These are phyloP conservation scores for Sphenostylis stenocarpa DNA, from an alignment of 306 rosid species.

Conservation along the genomic window DNA sequence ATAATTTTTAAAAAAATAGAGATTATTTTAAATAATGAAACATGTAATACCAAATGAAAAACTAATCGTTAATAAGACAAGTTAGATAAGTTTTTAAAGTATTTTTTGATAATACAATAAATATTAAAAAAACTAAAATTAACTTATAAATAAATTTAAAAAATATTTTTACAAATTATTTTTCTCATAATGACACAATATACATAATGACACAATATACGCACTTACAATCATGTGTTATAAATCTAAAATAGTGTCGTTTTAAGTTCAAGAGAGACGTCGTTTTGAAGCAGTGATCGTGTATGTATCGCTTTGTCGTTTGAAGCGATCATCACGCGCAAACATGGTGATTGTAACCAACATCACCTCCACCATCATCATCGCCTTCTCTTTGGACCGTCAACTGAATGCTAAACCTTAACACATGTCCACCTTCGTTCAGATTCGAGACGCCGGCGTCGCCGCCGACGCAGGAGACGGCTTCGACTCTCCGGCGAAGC, in stretches of 20 bases:
- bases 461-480: slow-evolving; percentile 25
- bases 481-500: slow-evolving; percentile 57
- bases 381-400: not conserved
- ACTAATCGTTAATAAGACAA: too few species aligned
- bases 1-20: too few species aligned
- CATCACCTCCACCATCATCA: not conserved
- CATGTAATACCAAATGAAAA: too few species aligned
- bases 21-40: too few species aligned
- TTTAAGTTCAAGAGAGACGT: not conserved
- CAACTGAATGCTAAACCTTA: slow-evolving; percentile 19
- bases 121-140: too few species aligned
- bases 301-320: not conserved
- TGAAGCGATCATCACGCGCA: not conserved
- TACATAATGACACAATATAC: too few species aligned
- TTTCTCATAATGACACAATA: too few species aligned
- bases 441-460: slow-evolving; percentile 29
- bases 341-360: not conserved
- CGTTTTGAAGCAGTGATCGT: not conserved
- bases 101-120: too few species aligned
- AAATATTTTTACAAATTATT: too few species aligned
- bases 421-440: slow-evolving; percentile 39
- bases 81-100: too few species aligned
- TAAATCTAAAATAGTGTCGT: not conserved
- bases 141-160: too few species aligned
- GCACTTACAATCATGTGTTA: too few species aligned